These are phyloP conservation scores for Massariosphaeria phaeospora DNA, from an alignment of 495 filamentous ascomycete genomes.

Conservation along the genomic window DNA sequence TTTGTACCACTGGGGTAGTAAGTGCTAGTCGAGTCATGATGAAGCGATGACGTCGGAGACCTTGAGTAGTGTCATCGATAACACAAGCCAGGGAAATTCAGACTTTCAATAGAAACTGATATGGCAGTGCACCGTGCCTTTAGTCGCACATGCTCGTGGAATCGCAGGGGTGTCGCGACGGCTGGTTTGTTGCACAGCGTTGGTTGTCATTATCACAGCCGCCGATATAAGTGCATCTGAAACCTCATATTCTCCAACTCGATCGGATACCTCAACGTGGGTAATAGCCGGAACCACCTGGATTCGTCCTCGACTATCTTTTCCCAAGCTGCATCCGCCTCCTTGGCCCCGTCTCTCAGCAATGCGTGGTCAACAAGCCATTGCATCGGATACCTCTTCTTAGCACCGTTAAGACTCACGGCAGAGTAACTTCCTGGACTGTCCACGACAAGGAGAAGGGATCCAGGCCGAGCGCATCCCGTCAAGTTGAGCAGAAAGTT, in stretches of 20 bases:
- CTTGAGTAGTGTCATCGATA: too few relatives aligned
- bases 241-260: constrained; percentile 89
- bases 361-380: constrained; percentile 86
- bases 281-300: constrained; percentile 73
- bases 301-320: constrained; percentile 68
- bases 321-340: constrained; percentile 52
- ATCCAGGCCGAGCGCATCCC: constrained; percentile 48
- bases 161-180: too few relatives aligned
- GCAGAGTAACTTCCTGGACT: constrained; percentile 90
- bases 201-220: constrained; percentile 16
- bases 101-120: too few relatives aligned
- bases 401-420: constrained; percentile 52
- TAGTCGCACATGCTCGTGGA: too few relatives aligned
- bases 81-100: too few relatives aligned
- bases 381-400: constrained; percentile 84
- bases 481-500: constrained; percentile 64
- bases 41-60: too few relatives aligned
- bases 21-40: too few relatives aligned
- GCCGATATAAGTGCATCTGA: constrained; percentile 74
- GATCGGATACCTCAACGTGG: constrained; percentile 71
- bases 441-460: constrained; percentile 80
- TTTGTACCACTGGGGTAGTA: too few relatives aligned
- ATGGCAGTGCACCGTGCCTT: too few relatives aligned
- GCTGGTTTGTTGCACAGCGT: too few relatives aligned
- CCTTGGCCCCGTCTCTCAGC: constrained; percentile 38